Base-by-base conservation (phyloP, 2,329 filamentous ascomycete genomes). In the Fusarium verrucosum region DNA sequence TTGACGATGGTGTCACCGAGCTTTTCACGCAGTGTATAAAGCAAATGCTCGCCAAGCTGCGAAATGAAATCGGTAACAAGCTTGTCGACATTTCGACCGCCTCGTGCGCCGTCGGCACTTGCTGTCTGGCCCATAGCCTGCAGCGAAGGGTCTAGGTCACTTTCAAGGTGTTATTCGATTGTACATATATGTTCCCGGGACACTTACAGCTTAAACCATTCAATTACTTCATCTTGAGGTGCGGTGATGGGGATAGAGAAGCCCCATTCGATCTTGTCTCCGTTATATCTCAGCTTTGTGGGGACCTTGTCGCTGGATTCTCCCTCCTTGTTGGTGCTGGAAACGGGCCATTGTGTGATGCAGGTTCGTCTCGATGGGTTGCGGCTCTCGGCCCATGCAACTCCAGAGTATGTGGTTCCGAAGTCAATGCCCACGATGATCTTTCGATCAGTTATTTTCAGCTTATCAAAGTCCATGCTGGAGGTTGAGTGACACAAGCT, bases 371-470 rank as follows among this genome's bases (percentile, higher is more conserved):
- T 72, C 28, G 79, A 76, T 4, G 76, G 73, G 4, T 73, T 72
- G 44, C 77, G 73, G 3, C 78, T 79, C 61, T 80, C 75, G 20
- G 79, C 79, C 79, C 81, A 85, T 11, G 81, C 81, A 7, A 84
- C 75, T 36, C 82, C 82, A 4, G 82, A 83, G 65, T 81, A 85
- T 0, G 82, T 85, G 16, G 83, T 85, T 11, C 83, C 83, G 57
- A 85, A 85, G 64, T 85, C 83, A 54, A 85, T 80, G 20, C 80
- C 81, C 49, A 83, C 75, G 30, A 83, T 79, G 68, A 83, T 77
- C 65, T 76, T 80, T 50, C 77, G 76, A 22, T 77, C 75, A 23
- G 62, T 68, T 25, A 72, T 72, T 37, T 69, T 70, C 44, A 78
- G 70, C 46, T 72, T 73, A 33, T 77, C 75, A 32, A 78, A 76